Base-by-base conservation (phyloP, 805 yeast genomes). In the Suhomyces sp. region DNA sequence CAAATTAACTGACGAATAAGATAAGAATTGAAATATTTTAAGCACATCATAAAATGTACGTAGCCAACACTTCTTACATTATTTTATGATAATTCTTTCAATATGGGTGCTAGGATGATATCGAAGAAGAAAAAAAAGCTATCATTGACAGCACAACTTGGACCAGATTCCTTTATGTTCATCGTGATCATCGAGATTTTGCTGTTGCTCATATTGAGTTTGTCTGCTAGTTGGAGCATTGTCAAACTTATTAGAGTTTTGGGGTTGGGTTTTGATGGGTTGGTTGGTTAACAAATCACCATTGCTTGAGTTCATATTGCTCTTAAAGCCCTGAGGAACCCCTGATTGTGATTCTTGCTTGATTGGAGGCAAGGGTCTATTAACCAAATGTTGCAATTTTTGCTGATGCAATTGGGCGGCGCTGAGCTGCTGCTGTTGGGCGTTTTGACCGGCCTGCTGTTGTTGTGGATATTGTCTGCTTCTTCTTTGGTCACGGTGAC, bases 321-420 rank as follows among this genome's bases (percentile, higher is more conserved):
- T 63, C 61, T 65, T 47, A 59, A 60, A 55, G 58, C 51, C 56
- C 57, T 60, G 53, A 55, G 67, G 61, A 57, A 64, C 44, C 57
- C 65, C 55, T 42, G 55, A 54, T 50, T 64, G 71, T 24, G 64
- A 60, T 54, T 75, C 80, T 61, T 73, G 79, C 59, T 73, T 74
- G 55, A 76, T 76, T 2, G 80, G 79, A 36, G 80, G 80, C 60
- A 76, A 72, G 10, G 80, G 80, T 54, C 80, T 65, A 64, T 76
- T 76, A 54, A 75, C 78, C 67, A 76, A 73, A 58, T 74, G 77
- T 60, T 76, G 80, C 63, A 75, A 72, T 63, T 76, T 75, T 57
- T 74, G 79, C 63, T 75, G 80, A 61, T 75, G 79, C 51, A 75
- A 73, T 62, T 76, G 79, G 33, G 78, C 79, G 5, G 78, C 78